Conservation (phyloP, 495 filamentous ascomycete genomes). For the Penicilliopsis zonata region DNA sequence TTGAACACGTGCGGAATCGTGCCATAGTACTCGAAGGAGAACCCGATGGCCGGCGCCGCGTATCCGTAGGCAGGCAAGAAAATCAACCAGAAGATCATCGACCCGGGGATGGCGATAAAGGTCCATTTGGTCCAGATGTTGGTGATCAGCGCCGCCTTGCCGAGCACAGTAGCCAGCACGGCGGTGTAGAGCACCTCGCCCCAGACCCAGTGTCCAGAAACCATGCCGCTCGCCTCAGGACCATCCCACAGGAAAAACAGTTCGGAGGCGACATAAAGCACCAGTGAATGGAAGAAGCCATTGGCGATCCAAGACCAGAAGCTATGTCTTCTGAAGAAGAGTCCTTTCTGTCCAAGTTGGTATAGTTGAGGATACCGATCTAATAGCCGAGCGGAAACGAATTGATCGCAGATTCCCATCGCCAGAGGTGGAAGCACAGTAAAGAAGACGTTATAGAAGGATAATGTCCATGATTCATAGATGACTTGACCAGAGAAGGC, state of each 20-base stretch:
- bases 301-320: slow-evolving; percentile 89
- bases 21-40: slow-evolving; percentile 78
- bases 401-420: slow-evolving; percentile 96
- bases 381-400: slow-evolving; percentile 88
- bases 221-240: slow-evolving; percentile 58
- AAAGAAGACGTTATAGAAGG: slow-evolving; percentile 99
- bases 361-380: slow-evolving; percentile 98
- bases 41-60: slow-evolving; percentile 72
- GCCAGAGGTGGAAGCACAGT: slow-evolving; percentile 88
- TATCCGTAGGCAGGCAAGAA: slow-evolving; percentile 87
- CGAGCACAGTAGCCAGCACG: slow-evolving; percentile 80
- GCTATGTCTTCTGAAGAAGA: slow-evolving; percentile 84
- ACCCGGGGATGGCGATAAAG: slow-evolving; percentile 89
- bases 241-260: slow-evolving; percentile 73
- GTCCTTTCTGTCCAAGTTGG: slow-evolving; percentile 78
- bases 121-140: slow-evolving; percentile 99
- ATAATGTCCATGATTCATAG: slow-evolving; percentile 98
- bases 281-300: slow-evolving; percentile 89
- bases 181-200: slow-evolving; percentile 85
- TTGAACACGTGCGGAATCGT: slow-evolving; percentile 70
- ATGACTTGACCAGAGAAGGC: slow-evolving; percentile 96
- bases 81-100: slow-evolving; percentile 79
- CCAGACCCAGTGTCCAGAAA: slow-evolving; percentile 96
- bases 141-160: slow-evolving; percentile 88
- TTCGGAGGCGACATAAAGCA: slow-evolving; percentile 77